Base-by-base conservation (phyloP, 1,284 basidiomycete species). In the Dichomitus squalens region DNA sequence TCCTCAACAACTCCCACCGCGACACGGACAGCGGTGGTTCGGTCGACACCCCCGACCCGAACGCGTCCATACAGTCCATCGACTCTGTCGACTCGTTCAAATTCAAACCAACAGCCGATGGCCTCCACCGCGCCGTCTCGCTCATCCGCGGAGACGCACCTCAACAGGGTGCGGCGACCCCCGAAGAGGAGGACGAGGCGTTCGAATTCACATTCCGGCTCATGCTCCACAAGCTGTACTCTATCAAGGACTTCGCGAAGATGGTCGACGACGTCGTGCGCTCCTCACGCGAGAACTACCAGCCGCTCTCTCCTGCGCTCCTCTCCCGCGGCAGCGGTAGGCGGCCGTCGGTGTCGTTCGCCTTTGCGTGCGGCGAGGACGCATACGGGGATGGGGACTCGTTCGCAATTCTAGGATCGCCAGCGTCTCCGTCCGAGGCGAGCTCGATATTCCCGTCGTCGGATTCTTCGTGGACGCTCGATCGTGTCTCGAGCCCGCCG, bases 151-250 rank as follows among this genome's bases (percentile, higher is more conserved):
- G 57, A 18, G 49, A 34, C 53, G 52, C 31, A 4, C 25, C 51
- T n/a, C 39, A 25, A 29, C 47, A 16, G 9, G 29, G 21, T 23
- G 29, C 44, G 25, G 29, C 47, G 16, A 54, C 47, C 4, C 49
- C 57, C 1, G 64, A 59, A 31, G 57, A 59, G 16, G 57, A 66
- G 23, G 57, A 66, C 20, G 16, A 63, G 33, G 61, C 61, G 40
- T 63, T 60, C 52, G 51, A 63, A 51, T 87, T 87, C 73, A 87
- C 82, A 27, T 88, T 87, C 76, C 82, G 81, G 64, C 74, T 84
- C 65, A 83, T 85, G 80, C 67, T 87, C 53, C 83, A 88, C 73
- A 82, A 84, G 66, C 73, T 87, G 9, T 86, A 87, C 69, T 76
- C 80, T 55, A 69, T 81, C 56, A 79, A 80, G n/a, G 84, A 86